Conservation (phyloP, 306 rosid genomes). For the Corylus heterophylla region DNA sequence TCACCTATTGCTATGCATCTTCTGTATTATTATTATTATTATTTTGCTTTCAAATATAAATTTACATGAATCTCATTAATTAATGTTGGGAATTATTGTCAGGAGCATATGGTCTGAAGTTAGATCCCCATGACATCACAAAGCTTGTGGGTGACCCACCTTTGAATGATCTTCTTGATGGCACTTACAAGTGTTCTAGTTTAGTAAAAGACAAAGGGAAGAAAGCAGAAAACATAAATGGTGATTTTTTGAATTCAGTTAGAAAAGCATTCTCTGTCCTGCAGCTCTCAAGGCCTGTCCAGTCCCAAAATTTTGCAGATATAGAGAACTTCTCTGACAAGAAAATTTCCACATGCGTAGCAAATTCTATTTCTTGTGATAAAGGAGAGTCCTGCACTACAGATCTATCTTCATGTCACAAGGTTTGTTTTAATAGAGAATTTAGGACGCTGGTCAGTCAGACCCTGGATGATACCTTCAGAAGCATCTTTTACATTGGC, state of each 20-base stretch:
- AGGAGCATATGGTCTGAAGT: slow-evolving; percentile 88
- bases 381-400: slow-evolving; percentile 42
- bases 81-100: slow-evolving; percentile 28
- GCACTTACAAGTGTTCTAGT: slow-evolving; percentile 52
- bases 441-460: slow-evolving; percentile 23
- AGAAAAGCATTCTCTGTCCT: slow-evolving; percentile 75
- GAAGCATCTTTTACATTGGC: background rate
- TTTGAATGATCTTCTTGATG: slow-evolving; percentile 70
- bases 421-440: slow-evolving; percentile 55
- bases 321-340: slow-evolving; percentile 56
- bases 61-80: slow-evolving; percentile 18
- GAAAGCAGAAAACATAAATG: slow-evolving; percentile 51
- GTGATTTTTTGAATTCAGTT: slow-evolving; percentile 54
- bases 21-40: background rate
- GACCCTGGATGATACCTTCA: slow-evolving; percentile 12
- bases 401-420: slow-evolving; percentile 45
- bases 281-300: slow-evolving; percentile 54
- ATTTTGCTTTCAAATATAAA: slow-evolving; percentile 1
- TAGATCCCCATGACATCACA: slow-evolving; percentile 73
- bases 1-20: background rate
- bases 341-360: slow-evolving; percentile 49
- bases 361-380: slow-evolving; percentile 60
- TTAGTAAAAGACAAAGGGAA: slow-evolving; percentile 70
- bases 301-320: slow-evolving; percentile 57
- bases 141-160: slow-evolving; percentile 67